These are phyloP conservation scores for Suillus decipiens DNA, from an alignment of 768 basidiomycete species.

Conservation along the genomic window DNA sequence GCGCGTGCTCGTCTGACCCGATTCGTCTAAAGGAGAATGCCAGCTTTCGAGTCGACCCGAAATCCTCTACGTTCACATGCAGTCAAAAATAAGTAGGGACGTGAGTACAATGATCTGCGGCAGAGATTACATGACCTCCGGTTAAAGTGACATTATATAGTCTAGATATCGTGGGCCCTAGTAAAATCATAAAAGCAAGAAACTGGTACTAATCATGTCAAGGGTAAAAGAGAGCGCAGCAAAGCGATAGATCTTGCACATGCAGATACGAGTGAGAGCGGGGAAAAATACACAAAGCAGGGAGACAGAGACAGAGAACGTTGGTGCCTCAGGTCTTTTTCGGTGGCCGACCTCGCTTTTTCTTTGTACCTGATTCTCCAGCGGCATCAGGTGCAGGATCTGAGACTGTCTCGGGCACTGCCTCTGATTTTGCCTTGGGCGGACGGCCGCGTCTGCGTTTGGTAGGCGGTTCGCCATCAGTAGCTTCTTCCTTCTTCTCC, in stretches of 20 bases:
- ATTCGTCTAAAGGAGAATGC: slow-evolving; percentile 13
- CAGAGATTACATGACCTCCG: slow-evolving; percentile 17
- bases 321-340: slow-evolving; percentile 35
- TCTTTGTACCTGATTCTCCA: slow-evolving; percentile 56
- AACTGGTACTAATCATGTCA: slow-evolving; percentile 34
- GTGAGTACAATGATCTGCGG: slow-evolving; percentile 20
- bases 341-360: slow-evolving; percentile 75
- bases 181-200: slow-evolving; percentile 36
- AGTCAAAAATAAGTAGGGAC: slow-evolving; percentile 33
- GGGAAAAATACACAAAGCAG: slow-evolving; percentile 31
- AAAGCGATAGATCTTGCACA: slow-evolving; percentile 18
- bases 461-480: slow-evolving; percentile 49
- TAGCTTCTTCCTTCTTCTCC: slow-evolving; percentile 46
- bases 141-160: slow-evolving; percentile 34
- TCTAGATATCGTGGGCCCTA: slow-evolving; percentile 37
- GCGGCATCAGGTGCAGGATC: slow-evolving; percentile 31
- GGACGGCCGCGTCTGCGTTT: slow-evolving; percentile 79
- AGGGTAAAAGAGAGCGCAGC: slow-evolving; percentile 34
- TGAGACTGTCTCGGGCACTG: slow-evolving; percentile 37
- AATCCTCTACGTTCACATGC: slow-evolving; percentile 30
- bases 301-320: slow-evolving; percentile 22
- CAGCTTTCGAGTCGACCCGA: slow-evolving; percentile 22
- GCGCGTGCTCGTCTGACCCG: slow-evolving; percentile 23
- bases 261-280: slow-evolving; percentile 12
- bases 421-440: slow-evolving; percentile 62